A percentile compares a stretch with the other conserved stretches of the same genome.
These are phyloP conservation scores for Eucalyptus dawsonii DNA, from an alignment of 345 rosid species.

Conservation along the genomic window DNA sequence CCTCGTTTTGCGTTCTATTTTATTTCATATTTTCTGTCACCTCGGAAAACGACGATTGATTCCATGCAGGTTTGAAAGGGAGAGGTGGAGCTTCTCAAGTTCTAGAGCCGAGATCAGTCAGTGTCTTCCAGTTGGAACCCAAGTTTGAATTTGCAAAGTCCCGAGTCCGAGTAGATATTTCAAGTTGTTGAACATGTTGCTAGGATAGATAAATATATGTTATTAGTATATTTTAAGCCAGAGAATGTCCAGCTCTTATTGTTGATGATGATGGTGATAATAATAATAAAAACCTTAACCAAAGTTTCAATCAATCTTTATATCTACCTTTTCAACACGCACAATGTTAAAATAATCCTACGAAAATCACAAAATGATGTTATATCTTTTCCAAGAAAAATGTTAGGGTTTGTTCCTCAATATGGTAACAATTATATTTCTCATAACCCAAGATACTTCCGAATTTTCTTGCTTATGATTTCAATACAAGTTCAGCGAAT, in stretches of 20 bases:
- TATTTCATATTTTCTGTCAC: background rate
- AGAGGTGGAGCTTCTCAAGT: background rate
- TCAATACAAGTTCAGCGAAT: background rate
- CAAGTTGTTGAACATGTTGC: background rate
- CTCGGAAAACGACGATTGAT: background rate
- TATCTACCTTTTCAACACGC: background rate
- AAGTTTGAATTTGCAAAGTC: background rate
- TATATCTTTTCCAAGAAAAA: background rate
- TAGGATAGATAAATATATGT: background rate
- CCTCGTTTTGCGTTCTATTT: background rate
- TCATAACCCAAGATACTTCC: background rate
- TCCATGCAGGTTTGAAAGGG: background rate
- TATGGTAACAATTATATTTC: background rate
- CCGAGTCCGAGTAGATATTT: background rate
- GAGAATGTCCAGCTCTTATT: background rate
- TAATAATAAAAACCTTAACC: background rate
- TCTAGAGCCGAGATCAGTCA: background rate
- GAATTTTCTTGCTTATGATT: background rate
- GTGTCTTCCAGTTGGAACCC: background rate
- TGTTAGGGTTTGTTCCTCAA: background rate
- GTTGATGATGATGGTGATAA: accelerated
- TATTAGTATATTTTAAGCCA: background rate
- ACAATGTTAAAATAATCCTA: background rate
- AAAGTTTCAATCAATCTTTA: background rate
- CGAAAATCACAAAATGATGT: background rate